Base-by-base conservation (phyloP, 1,139 yeast species). In the Suhomyces terraborum region DNA sequence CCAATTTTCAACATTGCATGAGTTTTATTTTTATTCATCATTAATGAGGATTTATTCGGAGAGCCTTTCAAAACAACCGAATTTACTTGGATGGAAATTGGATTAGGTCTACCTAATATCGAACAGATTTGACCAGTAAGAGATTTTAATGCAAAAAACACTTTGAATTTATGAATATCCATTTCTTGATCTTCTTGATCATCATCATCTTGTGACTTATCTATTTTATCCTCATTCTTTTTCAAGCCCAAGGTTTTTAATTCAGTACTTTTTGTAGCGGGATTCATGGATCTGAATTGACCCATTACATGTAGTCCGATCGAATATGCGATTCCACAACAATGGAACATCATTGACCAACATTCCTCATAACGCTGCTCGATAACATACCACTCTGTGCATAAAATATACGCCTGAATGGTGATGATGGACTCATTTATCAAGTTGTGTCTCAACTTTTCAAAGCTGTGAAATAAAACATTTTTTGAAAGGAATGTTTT, bases 31-130 rank as follows among this genome's bases (percentile, higher is more conserved):
- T 57, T 58, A 21, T 56, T 56, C 13, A 62, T 45, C 29, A 61
- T 57, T 25, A 56, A 46, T 7, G 48, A 33, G 3, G 53, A 25
- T 12, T 53, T 51, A n/a, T 55, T 39, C 19, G 50, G 47, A 2
- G 56, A 39, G 31, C 62, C 52, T 43, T 58, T 58, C 37, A 67
- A 50, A 1, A 69, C 64, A 10, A 58, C 52, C 22, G 70, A 70
- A 47, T 72, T 73, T 28, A 76, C 71, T 46, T 76, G 73, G 41
- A 77, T 69, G 9, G 79, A 72, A 6, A 77, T 76, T 1, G 82
- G 82, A 47, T 76, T 77, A 8, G 82, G 82, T 47, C 82, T 61
- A 4, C 82, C 82, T 27, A 77, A 59, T 5, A 76, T 72, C 0
- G 80, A 73, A 52, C 82, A 76, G 9, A 77, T 56, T 29, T 75